Evolutionary conservation across 2,329 filamentous ascomycete genomes (phyloP), one percentile per base, ranked within the genome.

Genomic region (Paraconiothyrium brasiliense): DNA sequence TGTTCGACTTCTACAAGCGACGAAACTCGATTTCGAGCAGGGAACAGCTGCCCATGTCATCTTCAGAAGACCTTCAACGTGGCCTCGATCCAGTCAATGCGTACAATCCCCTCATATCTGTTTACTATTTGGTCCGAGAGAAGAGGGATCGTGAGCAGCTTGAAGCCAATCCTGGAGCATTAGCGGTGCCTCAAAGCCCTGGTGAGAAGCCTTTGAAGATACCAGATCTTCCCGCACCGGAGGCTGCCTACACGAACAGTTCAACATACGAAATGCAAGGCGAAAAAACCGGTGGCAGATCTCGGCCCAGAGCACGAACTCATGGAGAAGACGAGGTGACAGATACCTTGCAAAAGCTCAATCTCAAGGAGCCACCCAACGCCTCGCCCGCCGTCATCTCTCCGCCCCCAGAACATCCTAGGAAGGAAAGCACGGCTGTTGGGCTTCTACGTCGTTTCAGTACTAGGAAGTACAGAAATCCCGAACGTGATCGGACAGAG

Each of bases 1-100:
- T 97, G 5, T 97, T 98, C 70, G 94, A 97, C 75, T 98, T 99
- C 74, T 99, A 98, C 81, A 97, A 97, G 80, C 87, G 95, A 67
- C 87, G 94, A 61, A 97, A 94, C 75, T 98, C 94, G 0, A 90
- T 89, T 46, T 92, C 87, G 57, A 98, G 95, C 78, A 88, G 92
- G 67, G 95, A 98, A 75, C 97, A 93, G 3, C 82, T 99, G 65
- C 86, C 86, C 5, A 90, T 89, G 1, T 90, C 92, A n/a, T 98
- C 94, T 55, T 87, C 89, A 1, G 95, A 99, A 77, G 92, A 91
- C 4, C 84, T 98, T 20, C 89, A 92, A 67, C 82, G 94, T 37
- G 93, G 93, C 11, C 87, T 87, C 59, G 95, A 99, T 73, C 94
- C 95, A 0, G 82, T 97, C 60, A 98, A 98, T 77, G 95, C 95